A percentile compares a stretch with the other conserved stretches of the same genome.
Evolutionary conservation across 192 early-diverging fungal genomes (phyloP).

Genomic region (Backusella sp.): DNA sequence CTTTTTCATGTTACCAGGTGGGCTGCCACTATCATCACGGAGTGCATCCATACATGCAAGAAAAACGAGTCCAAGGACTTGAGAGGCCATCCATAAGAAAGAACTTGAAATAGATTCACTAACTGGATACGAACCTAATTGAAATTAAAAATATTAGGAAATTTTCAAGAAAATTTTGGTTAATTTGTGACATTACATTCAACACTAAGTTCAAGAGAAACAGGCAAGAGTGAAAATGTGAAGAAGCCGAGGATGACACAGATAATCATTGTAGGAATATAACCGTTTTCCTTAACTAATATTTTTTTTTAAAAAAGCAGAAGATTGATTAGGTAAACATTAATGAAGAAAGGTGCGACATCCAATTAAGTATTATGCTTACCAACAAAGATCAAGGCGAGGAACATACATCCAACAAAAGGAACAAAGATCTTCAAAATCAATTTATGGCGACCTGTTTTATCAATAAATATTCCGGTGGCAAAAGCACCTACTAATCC

Average conservation of each 20-base stretch:
- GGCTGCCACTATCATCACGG: constrained; percentile 17
- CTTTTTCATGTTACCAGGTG: constrained; percentile 21
- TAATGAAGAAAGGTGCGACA: not conserved
- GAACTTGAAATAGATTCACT: constrained; percentile 37
- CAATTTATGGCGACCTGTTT: constrained; percentile 50
- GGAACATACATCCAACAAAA: constrained; percentile 41
- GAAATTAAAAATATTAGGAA: not conserved
- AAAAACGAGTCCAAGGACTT: constrained; percentile 31
- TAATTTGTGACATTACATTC: constrained; percentile 28
- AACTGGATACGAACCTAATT: constrained; percentile 32
- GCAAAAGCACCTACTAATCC: constrained; percentile 57
- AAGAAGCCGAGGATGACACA: constrained; percentile 33
- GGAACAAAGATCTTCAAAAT: constrained; percentile 46
- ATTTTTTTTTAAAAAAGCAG: constrained; percentile 9
- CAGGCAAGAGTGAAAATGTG: constrained; percentile 33
- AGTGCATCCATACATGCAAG: constrained; percentile 26
- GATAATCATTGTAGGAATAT: constrained; percentile 17
- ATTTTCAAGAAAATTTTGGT: not conserved
- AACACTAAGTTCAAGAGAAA: constrained; percentile 36
- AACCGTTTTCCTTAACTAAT: constrained; percentile 13
- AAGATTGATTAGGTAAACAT: not conserved
- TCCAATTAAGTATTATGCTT: not conserved
- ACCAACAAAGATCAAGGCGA: constrained; percentile 48
- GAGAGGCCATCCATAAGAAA: constrained; percentile 29
- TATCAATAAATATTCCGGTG: constrained; percentile 51